Conservation (phyloP, 352 stramenopile genomes). For the Blastocystis sp. region DNA sequence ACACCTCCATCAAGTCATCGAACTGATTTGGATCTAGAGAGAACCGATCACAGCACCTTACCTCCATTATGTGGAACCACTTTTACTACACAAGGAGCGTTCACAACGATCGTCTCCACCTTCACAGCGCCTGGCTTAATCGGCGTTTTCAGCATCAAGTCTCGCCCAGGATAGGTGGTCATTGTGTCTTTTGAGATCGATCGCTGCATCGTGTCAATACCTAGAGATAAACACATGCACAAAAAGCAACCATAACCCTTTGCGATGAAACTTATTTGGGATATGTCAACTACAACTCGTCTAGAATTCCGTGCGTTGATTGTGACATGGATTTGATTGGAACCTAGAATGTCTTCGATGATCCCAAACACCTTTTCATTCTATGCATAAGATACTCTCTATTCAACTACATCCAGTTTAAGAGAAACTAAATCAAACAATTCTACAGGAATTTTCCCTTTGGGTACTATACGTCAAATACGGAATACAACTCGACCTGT, state of each 20-base stretch:
- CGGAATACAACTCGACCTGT: background rate
- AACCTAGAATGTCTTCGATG: background rate
- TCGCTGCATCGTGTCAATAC: background rate
- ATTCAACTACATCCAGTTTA: background rate
- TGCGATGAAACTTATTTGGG: background rate
- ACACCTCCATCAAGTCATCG: slow-evolving; percentile 26
- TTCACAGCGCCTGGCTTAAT: background rate
- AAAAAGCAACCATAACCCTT: background rate
- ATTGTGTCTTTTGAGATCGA: background rate
- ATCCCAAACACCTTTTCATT: background rate
- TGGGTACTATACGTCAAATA: background rate
- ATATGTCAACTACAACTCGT: background rate
- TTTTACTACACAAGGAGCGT: slow-evolving; percentile 38
- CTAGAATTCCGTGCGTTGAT: background rate
- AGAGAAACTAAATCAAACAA: background rate
- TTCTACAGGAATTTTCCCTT: background rate
- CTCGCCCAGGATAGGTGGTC: too few species aligned
- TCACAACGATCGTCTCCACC: background rate
- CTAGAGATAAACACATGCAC: background rate
- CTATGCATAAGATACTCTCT: background rate
- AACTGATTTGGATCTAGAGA: background rate
- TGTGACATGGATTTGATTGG: background rate
- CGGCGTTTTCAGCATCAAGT: too few species aligned
- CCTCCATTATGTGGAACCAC: slow-evolving; percentile 11
- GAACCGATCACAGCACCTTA: background rate